Base-by-base conservation (phyloP, 1,139 yeast genomes). In the Hyphopichia buzzinii region DNA sequence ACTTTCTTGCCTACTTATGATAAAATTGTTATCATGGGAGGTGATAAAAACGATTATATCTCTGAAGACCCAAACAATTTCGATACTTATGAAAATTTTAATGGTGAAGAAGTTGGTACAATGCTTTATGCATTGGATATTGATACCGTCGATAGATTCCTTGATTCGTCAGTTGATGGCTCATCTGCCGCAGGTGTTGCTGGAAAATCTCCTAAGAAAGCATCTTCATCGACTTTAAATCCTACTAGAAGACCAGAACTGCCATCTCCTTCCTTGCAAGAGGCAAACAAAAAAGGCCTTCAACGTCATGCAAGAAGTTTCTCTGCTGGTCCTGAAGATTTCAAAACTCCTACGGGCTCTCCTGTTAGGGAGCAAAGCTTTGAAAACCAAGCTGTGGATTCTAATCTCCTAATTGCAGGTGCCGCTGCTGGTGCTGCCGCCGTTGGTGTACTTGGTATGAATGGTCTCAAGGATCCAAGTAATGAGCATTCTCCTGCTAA, bases 21-120 rank as follows among this genome's bases (percentile, higher is more conserved):
- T 54, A 86, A 83, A 58, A 59, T 92, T 36, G 57, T 90, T 19
- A 79, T 92, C 16, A 83, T 94, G 86, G 98, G 98, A 31, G 98
- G 98, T 42, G 96, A 88, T 57, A 76, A 81, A 46, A 78, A 81
- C 47, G 86, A 81, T 51, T 79, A 67, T 43, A 68, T 70, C 32
- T 52, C 50, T 33, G 54, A 56, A 19, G 68, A 67, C 40, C 60
- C 64, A n/a, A 47, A 49, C 30, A 64, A 67, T 44, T 67, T 62
- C 33, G 66, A 66, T 30, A 63, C 75, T 8, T 79, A 76, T 46
- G 80, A 76, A 39, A 69, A 74, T 10, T 69, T 70, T 27, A 70
- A 72, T 35, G 77, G 75, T 26, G 78, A 74, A 35, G 70, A 60
- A 37, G 43, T 54, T 26, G 77, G 79, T 26, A 81, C 92, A 3